phyloP scores from a whole-genome alignment of 192 early-diverging fungal species.

The Diversispora eburnea region DNA sequence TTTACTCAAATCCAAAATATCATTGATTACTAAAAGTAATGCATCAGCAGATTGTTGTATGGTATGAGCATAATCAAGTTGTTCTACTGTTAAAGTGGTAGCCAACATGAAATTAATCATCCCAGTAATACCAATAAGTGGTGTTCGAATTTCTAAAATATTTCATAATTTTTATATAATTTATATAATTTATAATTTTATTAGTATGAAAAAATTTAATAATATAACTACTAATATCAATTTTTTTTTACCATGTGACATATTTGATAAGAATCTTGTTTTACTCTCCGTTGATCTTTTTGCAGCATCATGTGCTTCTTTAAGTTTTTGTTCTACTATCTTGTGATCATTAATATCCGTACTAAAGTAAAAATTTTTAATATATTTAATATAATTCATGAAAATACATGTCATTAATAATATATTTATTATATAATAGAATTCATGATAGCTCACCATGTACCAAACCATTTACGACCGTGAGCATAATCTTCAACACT shows the following conservation, averaged over 20 bases:
- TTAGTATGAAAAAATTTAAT: background rate
- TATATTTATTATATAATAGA: background rate
- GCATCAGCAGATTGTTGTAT: slow-evolving; percentile 73
- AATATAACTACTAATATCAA: background rate
- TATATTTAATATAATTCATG: background rate
- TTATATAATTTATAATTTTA: background rate
- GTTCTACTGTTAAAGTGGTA: slow-evolving; percentile 70
- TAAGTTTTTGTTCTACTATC: slow-evolving; percentile 51
- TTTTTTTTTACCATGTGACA: slow-evolving; percentile 50
- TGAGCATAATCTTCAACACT: slow-evolving; percentile 49
- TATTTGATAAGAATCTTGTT: slow-evolving; percentile 57
- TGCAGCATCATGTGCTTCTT: slow-evolving; percentile 56
- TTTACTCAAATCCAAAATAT: slow-evolving; percentile 80
- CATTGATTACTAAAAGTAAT: slow-evolving; percentile 76
- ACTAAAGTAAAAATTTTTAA: slow-evolving; percentile 26
- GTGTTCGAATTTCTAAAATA: slow-evolving; percentile 67
- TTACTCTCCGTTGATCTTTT: slow-evolving; percentile 61
- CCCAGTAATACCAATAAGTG: slow-evolving; percentile 76
- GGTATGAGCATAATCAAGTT: slow-evolving; percentile 76
- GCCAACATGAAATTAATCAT: slow-evolving; percentile 72
- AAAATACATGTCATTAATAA: too few species aligned
- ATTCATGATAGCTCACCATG: slow-evolving; percentile 37
- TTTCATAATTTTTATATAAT: background rate
- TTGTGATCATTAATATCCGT: slow-evolving; percentile 63
- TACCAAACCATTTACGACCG: slow-evolving; percentile 54